A percentile compares a stretch with the other conserved stretches of the same genome.
Evolutionary conservation across 139 green algal genomes (phyloP).

Genomic region (Bryopsis sp.): DNA sequence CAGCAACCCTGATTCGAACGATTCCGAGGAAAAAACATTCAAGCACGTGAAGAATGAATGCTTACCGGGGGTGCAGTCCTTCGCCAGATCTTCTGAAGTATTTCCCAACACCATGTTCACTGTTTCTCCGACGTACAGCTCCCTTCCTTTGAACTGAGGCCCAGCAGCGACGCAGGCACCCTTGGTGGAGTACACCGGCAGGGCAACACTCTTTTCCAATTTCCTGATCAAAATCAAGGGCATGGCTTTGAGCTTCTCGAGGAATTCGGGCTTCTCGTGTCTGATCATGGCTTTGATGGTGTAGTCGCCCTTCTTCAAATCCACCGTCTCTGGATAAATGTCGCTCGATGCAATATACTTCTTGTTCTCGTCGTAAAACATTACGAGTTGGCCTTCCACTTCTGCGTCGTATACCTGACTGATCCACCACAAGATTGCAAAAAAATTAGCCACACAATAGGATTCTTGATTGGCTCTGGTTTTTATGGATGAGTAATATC

Average conservation of each 20-base stretch:
- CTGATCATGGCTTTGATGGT: conserved; percentile 45
- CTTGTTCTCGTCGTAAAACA: conserved; percentile 66
- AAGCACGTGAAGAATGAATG: neutral
- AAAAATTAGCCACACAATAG: too few relatives aligned
- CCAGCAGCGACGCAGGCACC: conserved; percentile 31
- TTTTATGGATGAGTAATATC: too few relatives aligned
- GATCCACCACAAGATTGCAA: too few relatives aligned
- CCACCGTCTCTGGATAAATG: conserved; percentile 47
- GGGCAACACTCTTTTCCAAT: conserved; percentile 30
- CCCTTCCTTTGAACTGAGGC: conserved; percentile 9
- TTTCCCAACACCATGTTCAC: conserved; percentile 13
- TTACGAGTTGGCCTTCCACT: conserved; percentile 21
- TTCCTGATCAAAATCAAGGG: conserved; percentile 22
- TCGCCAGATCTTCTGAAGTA: neutral
- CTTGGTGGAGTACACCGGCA: conserved; percentile 56
- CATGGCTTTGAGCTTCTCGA: conserved; percentile 55
- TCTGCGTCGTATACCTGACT: conserved; percentile 21
- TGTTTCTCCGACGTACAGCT: neutral
- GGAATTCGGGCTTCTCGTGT: conserved; percentile 60
- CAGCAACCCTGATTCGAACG: too few relatives aligned
- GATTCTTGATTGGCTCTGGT: too few relatives aligned
- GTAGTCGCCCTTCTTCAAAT: conserved; percentile 60
- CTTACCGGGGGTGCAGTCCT: conserved; percentile 11
- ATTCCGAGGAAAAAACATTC: neutral
- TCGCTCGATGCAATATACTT: conserved; percentile 42